Evolutionary conservation across 352 stramenopile species (phyloP).

Genomic region (Pythium dissotocum): DNA sequence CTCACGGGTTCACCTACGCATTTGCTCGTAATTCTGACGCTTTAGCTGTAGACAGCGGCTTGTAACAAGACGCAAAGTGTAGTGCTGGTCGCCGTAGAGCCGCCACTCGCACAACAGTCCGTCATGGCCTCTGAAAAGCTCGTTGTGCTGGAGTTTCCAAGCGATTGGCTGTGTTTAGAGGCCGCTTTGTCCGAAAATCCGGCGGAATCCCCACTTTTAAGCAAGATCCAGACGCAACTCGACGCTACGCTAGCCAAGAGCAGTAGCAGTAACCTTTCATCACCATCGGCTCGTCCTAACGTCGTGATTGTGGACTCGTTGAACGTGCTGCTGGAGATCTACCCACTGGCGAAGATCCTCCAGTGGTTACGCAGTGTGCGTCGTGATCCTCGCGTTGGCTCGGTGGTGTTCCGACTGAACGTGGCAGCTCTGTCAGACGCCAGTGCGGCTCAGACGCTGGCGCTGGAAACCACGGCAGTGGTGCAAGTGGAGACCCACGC

Average conservation of each 20-base stretch:
- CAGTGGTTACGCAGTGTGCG: conserved; percentile 44
- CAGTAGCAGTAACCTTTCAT: not conserved
- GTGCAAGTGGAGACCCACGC: conserved; percentile 55
- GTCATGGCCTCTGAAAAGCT: conserved; percentile 41
- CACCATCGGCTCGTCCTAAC: conserved; percentile 33
- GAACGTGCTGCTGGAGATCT: conserved; percentile 57
- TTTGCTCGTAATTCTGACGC: not conserved
- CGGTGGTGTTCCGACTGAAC: conserved; percentile 52
- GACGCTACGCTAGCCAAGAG: conserved; percentile 21
- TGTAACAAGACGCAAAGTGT: conserved; percentile 27
- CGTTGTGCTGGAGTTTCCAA: conserved; percentile 44
- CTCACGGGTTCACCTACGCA: not conserved
- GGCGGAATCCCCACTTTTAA: conserved; percentile 18
- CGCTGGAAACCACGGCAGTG: conserved; percentile 45
- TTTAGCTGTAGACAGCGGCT: conserved; percentile 3
- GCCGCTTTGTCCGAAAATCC: conserved; percentile 23
- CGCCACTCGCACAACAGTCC: conserved; percentile 17
- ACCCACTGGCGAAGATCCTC: conserved; percentile 43
- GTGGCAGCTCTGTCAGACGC: conserved; percentile 17
- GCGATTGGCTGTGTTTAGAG: conserved; percentile 22
- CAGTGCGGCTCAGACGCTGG: conserved; percentile 26
- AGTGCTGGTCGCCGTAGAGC: conserved; percentile 9
- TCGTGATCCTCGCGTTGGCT: conserved; percentile 35
- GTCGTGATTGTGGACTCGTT: conserved; percentile 70
- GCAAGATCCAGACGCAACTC: conserved; percentile 38